phyloP scores from a whole-genome alignment of 805 yeast species.

The Wickerhamomyces tratensis region DNA sequence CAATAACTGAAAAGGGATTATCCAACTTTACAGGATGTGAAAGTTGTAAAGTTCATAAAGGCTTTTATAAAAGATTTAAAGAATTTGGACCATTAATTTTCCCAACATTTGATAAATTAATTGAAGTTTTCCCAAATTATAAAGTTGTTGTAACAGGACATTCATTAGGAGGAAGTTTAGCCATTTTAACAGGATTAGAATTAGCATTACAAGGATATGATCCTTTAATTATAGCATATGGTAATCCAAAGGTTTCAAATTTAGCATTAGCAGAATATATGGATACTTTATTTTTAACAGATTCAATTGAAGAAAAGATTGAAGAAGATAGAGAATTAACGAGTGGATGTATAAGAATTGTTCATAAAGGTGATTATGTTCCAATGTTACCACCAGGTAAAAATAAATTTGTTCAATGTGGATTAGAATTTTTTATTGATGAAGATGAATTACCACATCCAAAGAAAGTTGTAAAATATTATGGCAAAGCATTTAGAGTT shows the following conservation, averaged over 20 bases:
- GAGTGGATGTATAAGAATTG: constrained; percentile 42
- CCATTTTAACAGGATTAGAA: constrained; percentile 55
- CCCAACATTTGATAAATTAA: constrained; percentile 22
- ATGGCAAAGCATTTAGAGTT: constrained; percentile 7
- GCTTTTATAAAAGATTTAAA: constrained; percentile 41
- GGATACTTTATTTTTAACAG: constrained; percentile 36
- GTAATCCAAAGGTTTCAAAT: constrained; percentile 64
- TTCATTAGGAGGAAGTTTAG: constrained; percentile 68
- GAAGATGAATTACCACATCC: constrained; percentile 29
- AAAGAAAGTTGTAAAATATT: constrained; percentile 6
- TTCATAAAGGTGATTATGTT: constrained; percentile 47
- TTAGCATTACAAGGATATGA: constrained; percentile 41
- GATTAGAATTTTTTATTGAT: constrained; percentile 22
- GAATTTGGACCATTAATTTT: constrained; percentile 25
- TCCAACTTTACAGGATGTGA: constrained; percentile 24
- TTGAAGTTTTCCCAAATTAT: constrained; percentile 36
- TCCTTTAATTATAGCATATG: constrained; percentile 53
- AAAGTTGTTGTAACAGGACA: constrained; percentile 54
- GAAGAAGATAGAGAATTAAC: constrained; percentile 4
- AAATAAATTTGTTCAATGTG: constrained; percentile 21
- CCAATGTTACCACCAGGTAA: constrained; percentile 50
- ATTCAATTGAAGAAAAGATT: constrained; percentile 18
- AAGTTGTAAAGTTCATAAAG: constrained; percentile 52
- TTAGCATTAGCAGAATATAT: constrained; percentile 38
- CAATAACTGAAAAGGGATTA: constrained; percentile 9